Conservation (phyloP, 2,329 filamentous ascomycete genomes). For the Chaetomium globosum region DNA sequence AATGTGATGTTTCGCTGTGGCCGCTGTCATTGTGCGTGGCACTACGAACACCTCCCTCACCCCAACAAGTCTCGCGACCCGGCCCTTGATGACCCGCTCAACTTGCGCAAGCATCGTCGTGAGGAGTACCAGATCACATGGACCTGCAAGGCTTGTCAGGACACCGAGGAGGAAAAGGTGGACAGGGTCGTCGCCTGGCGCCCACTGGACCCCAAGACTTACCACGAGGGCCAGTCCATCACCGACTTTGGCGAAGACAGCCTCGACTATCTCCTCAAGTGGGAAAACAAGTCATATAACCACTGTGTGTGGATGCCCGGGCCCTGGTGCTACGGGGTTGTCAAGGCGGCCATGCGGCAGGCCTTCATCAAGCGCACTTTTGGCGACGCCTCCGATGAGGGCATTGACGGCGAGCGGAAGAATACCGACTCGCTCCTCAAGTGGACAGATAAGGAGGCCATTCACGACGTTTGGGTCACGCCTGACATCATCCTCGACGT, state of each 20-base stretch:
- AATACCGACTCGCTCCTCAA: conserved; percentile 55
- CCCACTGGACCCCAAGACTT: conserved; percentile 60
- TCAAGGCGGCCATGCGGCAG: conserved; percentile 64
- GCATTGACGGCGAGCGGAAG: conserved; percentile 25
- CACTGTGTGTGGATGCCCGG: conserved; percentile 86
- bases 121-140: conserved; percentile 74
- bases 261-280: conserved; percentile 93
- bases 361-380: conserved; percentile 74
- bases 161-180: conserved; percentile 64
- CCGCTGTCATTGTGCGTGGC: conserved; percentile 75
- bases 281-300: conserved; percentile 78
- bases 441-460: conserved; percentile 73
- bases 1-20: conserved; percentile 83
- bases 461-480: conserved; percentile 82
- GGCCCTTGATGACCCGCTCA: conserved; percentile 47
- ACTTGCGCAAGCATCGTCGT: conserved; percentile 63
- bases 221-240: conserved; percentile 55
- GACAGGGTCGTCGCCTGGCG: conserved; percentile 87
- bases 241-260: conserved; percentile 68
- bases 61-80: conserved; percentile 42
- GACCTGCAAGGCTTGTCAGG: conserved; percentile 77
- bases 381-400: conserved; percentile 51
- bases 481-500: conserved; percentile 89
- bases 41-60: conserved; percentile 78
- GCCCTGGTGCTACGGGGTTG: conserved; percentile 80